Evolutionary conservation across 2,329 filamentous ascomycete genomes (phyloP).

Genomic region (Fusarium azukiicola): DNA sequence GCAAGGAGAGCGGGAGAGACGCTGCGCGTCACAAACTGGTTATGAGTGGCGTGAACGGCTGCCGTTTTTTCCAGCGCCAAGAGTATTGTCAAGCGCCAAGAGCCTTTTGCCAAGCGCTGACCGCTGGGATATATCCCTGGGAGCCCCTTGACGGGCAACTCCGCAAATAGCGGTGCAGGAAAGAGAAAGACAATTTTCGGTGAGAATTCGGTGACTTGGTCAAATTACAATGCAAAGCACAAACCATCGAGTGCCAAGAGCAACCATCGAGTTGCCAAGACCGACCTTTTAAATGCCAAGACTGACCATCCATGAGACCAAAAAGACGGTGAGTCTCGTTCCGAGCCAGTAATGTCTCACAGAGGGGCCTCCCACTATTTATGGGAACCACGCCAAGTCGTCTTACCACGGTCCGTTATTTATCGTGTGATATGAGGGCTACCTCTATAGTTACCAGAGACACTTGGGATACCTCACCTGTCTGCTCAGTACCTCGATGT

Average conservation of each 20-base stretch:
- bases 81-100: neutral
- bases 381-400: conserved; percentile 29
- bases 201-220: neutral
- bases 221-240: neutral
- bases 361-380: conserved; percentile 24
- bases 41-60: conserved; percentile 8
- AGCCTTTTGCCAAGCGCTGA: neutral
- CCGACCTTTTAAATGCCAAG: neutral
- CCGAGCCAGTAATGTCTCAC: conserved; percentile 24
- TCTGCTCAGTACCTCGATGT: conserved; percentile 12
- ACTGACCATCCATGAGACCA: neutral
- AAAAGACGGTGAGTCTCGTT: conserved; percentile 10
- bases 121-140: conserved; percentile 2
- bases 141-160: neutral
- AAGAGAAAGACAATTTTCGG: neutral
- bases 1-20: conserved; percentile 12
- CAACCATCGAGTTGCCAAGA: neutral
- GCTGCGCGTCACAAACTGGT: neutral
- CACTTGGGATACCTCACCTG: conserved; percentile 16
- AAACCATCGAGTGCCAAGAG: neutral
- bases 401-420: conserved; percentile 9
- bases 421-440: neutral
- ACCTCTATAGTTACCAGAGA: neutral
- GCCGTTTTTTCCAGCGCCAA: conserved; percentile 17
- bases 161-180: neutral